Conservation (phyloP, 345 rosid species). For the Pugionium cornutum region DNA sequence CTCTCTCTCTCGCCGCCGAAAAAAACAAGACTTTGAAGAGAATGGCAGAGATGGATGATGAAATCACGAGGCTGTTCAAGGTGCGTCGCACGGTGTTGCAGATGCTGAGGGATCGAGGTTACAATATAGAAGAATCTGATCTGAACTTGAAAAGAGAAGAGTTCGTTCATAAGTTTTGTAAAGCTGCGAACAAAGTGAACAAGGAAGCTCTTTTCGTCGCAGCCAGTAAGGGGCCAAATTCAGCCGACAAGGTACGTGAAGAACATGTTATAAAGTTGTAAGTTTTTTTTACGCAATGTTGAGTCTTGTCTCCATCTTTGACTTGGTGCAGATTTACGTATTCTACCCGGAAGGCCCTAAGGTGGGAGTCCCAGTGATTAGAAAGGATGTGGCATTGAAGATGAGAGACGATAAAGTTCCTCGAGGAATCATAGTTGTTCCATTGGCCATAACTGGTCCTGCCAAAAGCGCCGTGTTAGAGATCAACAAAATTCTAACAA, state of each 20-base stretch:
- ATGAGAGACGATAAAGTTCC: constrained; percentile 49
- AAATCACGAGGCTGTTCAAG: constrained; percentile 53
- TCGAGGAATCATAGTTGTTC: constrained; percentile 52
- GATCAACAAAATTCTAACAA: constrained; percentile 41
- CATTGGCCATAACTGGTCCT: constrained; percentile 41
- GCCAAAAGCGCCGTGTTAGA: constrained; percentile 47
- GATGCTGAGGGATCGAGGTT: constrained; percentile 64
- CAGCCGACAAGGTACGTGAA: constrained; percentile 49
- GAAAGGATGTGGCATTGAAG: constrained; percentile 35
- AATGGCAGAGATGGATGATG: constrained; percentile 47
- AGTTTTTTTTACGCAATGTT: constrained; percentile 7
- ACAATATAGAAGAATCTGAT: constrained; percentile 47
- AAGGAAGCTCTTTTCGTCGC: constrained; percentile 47
- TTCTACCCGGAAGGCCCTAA: constrained; percentile 55
- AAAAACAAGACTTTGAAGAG: constrained; percentile 8
- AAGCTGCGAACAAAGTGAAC: constrained; percentile 36
- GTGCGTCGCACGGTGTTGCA: constrained; percentile 54
- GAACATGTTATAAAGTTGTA: constrained; percentile 1
- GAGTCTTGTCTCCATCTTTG: neutral
- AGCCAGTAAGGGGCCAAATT: constrained; percentile 41
- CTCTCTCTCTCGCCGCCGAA: constrained; percentile 28
- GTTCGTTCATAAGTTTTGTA: constrained; percentile 50
- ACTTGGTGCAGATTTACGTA: constrained; percentile 50
- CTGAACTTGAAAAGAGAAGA: constrained; percentile 51
- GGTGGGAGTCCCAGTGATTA: constrained; percentile 51